A percentile compares a stretch with the other conserved stretches of the same genome.
These are phyloP conservation scores for Xylaria grammica DNA, from an alignment of 495 filamentous ascomycete genomes.

Conservation along the genomic window DNA sequence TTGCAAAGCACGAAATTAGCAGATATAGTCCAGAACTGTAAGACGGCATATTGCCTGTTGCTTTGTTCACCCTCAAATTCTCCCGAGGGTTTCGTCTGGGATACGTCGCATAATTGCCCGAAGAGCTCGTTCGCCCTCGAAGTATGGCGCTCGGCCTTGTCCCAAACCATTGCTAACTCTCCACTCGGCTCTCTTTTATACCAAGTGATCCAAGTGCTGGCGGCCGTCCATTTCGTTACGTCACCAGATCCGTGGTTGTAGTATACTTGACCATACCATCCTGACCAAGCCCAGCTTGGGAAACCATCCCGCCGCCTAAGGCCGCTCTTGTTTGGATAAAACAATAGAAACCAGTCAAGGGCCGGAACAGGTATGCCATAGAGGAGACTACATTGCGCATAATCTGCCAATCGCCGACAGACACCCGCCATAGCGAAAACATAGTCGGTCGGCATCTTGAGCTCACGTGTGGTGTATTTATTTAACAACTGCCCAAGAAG, in stretches of 20 bases:
- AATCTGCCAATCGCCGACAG: constrained; percentile 20
- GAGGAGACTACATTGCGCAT: constrained; percentile 20
- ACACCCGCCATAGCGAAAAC: constrained; percentile 20
- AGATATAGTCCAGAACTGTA: constrained; percentile 22
- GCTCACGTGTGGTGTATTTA: constrained; percentile 21
- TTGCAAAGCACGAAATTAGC: constrained; percentile 14
- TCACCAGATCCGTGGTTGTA: constrained; percentile 19
- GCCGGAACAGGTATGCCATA: constrained; percentile 19
- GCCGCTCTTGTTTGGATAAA: constrained; percentile 18
- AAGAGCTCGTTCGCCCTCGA: constrained; percentile 21
- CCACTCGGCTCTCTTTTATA: constrained; percentile 14
- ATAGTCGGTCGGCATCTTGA: constrained; percentile 21
- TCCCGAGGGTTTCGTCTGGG: constrained; percentile 10
- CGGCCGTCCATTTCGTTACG: constrained; percentile 14
- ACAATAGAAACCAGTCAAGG: constrained; percentile 22
- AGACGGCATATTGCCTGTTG: neutral
- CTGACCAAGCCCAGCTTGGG: constrained; percentile 23
- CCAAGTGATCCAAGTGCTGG: constrained; percentile 22
- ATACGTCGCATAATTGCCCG: constrained; percentile 14
- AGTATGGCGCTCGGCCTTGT: neutral
- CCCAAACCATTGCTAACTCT: constrained; percentile 4
- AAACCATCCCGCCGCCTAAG: constrained; percentile 9
- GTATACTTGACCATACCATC: constrained; percentile 20
- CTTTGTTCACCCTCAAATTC: neutral
- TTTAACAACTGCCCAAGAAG: constrained; percentile 20